Percentiles rank a stretch among this genome's conserved stretches.
Conservation (phyloP, 331 rosid species). For the Acacia concinna region DNA sequence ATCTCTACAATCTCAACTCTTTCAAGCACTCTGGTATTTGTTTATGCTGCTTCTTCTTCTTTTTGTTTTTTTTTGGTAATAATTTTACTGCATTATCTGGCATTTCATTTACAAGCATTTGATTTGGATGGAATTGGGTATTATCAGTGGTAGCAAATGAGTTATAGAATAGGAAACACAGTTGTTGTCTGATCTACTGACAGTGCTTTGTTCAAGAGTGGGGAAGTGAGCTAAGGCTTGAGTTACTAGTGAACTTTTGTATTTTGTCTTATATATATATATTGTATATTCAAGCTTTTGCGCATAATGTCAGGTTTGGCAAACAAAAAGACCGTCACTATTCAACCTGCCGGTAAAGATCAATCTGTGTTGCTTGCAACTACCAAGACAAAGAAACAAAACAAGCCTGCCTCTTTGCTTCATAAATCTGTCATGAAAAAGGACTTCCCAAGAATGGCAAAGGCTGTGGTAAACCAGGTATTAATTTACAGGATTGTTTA, state of each 20-base stretch:
- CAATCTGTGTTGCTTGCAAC: slow-evolving; percentile 79
- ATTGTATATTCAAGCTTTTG: background rate
- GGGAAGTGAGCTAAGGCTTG: background rate
- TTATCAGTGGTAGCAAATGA: background rate
- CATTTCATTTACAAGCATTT: background rate
- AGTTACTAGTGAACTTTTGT: background rate
- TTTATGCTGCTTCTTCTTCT: background rate
- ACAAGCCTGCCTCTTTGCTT: slow-evolving; percentile 74
- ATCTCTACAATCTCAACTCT: slow-evolving; percentile 77
- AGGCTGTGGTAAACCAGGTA: slow-evolving; percentile 85
- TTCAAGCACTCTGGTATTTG: slow-evolving; percentile 79
- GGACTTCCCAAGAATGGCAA: slow-evolving; percentile 84
- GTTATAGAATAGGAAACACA: background rate
- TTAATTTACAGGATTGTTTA: background rate
- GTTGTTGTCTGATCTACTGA: background rate
- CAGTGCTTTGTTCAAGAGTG: background rate
- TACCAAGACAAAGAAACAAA: slow-evolving; percentile 85
- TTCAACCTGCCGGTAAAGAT: slow-evolving; percentile 74
- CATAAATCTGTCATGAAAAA: slow-evolving; percentile 91
- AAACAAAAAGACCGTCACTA: slow-evolving; percentile 86
- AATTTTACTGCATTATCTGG: background rate
- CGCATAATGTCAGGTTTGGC: slow-evolving; percentile 72
- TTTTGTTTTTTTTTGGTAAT: no score
- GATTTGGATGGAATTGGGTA: background rate
- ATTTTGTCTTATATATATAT: background rate